Evolutionary conservation across 331 rosid species (phyloP).

Genomic region (Dryas integrifolia): DNA sequence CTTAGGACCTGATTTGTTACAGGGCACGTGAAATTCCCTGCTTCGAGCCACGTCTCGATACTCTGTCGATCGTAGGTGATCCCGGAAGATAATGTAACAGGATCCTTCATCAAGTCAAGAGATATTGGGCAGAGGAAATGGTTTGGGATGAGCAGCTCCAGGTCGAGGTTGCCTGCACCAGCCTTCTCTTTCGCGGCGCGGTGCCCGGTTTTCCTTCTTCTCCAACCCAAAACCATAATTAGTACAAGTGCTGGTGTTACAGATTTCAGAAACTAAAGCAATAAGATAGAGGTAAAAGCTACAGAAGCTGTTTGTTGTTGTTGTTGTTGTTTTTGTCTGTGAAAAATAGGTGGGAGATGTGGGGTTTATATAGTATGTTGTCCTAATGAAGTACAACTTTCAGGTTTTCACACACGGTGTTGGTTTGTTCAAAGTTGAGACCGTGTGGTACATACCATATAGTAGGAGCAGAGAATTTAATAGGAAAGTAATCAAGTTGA

Average conservation of each 20-base stretch:
- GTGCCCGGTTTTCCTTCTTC: slow-evolving; percentile 34
- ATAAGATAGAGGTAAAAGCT: neutral
- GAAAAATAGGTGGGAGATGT: slow-evolving; percentile 17
- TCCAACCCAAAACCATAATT: slow-evolving; percentile 60
- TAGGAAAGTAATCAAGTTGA: slow-evolving; percentile 22
- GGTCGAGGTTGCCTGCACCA: slow-evolving; percentile 6
- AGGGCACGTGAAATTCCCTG: slow-evolving; percentile 62
- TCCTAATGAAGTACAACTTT: neutral
- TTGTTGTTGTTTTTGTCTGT: neutral
- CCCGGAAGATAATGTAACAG: slow-evolving; percentile 72
- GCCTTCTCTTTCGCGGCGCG: slow-evolving; percentile 19
- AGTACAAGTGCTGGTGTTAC: neutral
- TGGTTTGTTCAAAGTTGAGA: slow-evolving; percentile 37
- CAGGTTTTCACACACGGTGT: slow-evolving; percentile 37
- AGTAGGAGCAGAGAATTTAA: neutral
- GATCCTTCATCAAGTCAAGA: slow-evolving; percentile 73
- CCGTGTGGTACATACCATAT: neutral
- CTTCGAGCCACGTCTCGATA: slow-evolving; percentile 66
- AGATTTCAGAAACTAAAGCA: neutral
- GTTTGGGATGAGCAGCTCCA: slow-evolving; percentile 52
- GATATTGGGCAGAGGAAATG: slow-evolving; percentile 65
- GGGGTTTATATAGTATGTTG: slow-evolving; percentile 5
- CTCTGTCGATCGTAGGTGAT: slow-evolving; percentile 67
- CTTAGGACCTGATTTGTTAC: slow-evolving; percentile 53
- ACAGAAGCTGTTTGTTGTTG: neutral